Conservation (phyloP, 2,329 filamentous ascomycete genomes). For the Ophiostoma himal-ulmi region DNA sequence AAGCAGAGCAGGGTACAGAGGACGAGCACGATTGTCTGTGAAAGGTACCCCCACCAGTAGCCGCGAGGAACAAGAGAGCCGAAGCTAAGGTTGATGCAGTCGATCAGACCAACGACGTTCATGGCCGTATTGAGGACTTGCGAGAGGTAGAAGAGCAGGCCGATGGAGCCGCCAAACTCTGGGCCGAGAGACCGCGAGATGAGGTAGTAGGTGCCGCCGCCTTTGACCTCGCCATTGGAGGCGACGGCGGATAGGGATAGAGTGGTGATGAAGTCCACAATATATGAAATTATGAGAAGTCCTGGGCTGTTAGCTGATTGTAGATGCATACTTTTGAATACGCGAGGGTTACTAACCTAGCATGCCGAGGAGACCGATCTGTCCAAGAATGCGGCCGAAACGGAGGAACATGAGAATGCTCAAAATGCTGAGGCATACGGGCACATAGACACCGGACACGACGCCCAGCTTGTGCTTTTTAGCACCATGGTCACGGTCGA, state of each 20-base stretch:
- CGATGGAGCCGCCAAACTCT: slow-evolving; percentile 84
- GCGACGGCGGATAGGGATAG: slow-evolving; percentile 84
- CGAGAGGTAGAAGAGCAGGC: slow-evolving; percentile 85
- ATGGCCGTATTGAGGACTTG: slow-evolving; percentile 80
- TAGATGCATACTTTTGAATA: neutral
- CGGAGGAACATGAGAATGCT: slow-evolving; percentile 90
- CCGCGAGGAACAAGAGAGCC: slow-evolving; percentile 61
- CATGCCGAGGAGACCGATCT: slow-evolving; percentile 73
- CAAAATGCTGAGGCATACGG: slow-evolving; percentile 81
- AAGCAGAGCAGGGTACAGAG: slow-evolving; percentile 70
- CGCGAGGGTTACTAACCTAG: slow-evolving; percentile 50
- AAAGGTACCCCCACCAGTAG: slow-evolving; percentile 71
- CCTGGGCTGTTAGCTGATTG: slow-evolving; percentile 38
- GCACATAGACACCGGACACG: slow-evolving; percentile 76
- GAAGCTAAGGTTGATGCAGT: slow-evolving; percentile 73
- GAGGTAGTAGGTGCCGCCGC: slow-evolving; percentile 81
- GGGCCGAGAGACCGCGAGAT: slow-evolving; percentile 81
- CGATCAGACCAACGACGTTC: slow-evolving; percentile 80
- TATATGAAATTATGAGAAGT: slow-evolving; percentile 68
- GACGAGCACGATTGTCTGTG: slow-evolving; percentile 65
- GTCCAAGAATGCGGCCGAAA: slow-evolving; percentile 78
- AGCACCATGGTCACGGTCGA: slow-evolving; percentile 24
- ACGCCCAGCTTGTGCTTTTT: slow-evolving; percentile 62
- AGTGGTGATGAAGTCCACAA: slow-evolving; percentile 75
- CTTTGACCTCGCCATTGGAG: slow-evolving; percentile 82